A percentile compares a stretch with the other conserved stretches of the same genome.
Conservation (phyloP, 495 filamentous ascomycete genomes). For the Rostrohypoxylon terebratum region DNA sequence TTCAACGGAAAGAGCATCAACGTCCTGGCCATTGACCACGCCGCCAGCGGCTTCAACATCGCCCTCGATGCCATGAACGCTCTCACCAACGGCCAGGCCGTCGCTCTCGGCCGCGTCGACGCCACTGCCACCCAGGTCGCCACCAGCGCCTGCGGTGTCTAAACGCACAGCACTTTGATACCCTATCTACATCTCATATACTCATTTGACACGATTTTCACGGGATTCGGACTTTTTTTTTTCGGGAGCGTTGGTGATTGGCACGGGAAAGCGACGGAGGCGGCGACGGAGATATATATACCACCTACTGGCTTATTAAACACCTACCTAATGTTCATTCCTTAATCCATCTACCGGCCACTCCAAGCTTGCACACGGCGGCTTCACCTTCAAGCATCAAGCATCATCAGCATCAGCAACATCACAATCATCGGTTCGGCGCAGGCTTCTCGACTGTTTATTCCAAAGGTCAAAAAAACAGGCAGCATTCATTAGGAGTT, state of each 20-base stretch:
- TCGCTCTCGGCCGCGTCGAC: conserved; percentile 47
- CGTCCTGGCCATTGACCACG: conserved; percentile 75
- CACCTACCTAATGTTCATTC: conserved; percentile 43
- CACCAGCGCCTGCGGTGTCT: conserved; percentile 55
- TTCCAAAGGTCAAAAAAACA: conserved; percentile 10
- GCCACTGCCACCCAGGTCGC: conserved; percentile 59
- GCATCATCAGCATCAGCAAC: neutral
- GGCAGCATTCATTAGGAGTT: conserved; percentile 33
- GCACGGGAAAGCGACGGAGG: neutral
- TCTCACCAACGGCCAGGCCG: conserved; percentile 64
- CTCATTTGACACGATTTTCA: neutral
- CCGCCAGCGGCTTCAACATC: conserved; percentile 71
- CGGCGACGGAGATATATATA: conserved; percentile 1
- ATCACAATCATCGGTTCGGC: conserved; percentile 19
- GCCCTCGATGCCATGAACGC: conserved; percentile 72
- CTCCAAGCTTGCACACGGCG: neutral
- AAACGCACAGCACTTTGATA: neutral
- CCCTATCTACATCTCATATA: neutral
- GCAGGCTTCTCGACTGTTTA: conserved; percentile 20
- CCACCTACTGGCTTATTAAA: conserved; percentile 5
- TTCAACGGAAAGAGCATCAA: conserved; percentile 71
- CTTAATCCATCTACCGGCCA: conserved; percentile 15
- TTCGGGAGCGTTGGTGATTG: neutral
- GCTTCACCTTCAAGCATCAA: neutral
- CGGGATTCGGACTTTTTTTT: neutral